Conservation (phyloP, 2,329 filamentous ascomycete species). For the Lecanicillium sp. region DNA sequence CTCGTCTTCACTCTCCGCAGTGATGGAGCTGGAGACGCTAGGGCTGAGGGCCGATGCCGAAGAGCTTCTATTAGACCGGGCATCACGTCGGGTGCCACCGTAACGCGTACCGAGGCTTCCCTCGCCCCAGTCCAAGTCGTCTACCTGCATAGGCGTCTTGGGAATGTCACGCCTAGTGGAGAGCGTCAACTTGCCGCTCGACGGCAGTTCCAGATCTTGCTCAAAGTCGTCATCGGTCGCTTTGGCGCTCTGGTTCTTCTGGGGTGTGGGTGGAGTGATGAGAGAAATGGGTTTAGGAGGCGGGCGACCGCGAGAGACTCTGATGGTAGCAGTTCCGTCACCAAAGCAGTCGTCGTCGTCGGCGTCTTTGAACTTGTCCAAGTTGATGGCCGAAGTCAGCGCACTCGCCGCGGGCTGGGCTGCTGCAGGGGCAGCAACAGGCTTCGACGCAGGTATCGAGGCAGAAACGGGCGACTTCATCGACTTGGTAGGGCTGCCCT, state of each 20-base stretch:
- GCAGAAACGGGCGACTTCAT: slow-evolving; percentile 23
- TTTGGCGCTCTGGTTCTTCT: slow-evolving; percentile 29
- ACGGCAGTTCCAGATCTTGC: slow-evolving; percentile 63
- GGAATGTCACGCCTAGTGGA: slow-evolving; percentile 54
- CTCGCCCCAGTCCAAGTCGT: slow-evolving; percentile 91
- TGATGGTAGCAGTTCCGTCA: slow-evolving; percentile 59
- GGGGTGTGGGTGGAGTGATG: slow-evolving; percentile 48
- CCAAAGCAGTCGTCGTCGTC: slow-evolving; percentile 57
- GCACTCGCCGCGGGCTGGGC: slow-evolving; percentile 22
- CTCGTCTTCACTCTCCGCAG: slow-evolving; percentile 88
- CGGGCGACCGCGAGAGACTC: slow-evolving; percentile 53
- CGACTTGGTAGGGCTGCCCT: slow-evolving; percentile 42
- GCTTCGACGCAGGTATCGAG: slow-evolving; percentile 9
- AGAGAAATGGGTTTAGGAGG: slow-evolving; percentile 42
- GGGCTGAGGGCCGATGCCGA: slow-evolving; percentile 86
- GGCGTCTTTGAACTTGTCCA: slow-evolving; percentile 59
- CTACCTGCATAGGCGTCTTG: slow-evolving; percentile 53
- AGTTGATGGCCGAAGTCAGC: slow-evolving; percentile 40
- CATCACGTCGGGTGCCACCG: slow-evolving; percentile 75
- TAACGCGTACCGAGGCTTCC: slow-evolving; percentile 87
- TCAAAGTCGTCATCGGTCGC: slow-evolving; percentile 60
- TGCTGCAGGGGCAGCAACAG: slow-evolving; percentile 10
- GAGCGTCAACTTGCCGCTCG: slow-evolving; percentile 57
- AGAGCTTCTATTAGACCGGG: slow-evolving; percentile 74
- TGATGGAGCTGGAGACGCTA: slow-evolving; percentile 85